These are phyloP conservation scores for Berberis thunbergii DNA, from an alignment of 164 flowering plant genomes.

Conservation along the genomic window DNA sequence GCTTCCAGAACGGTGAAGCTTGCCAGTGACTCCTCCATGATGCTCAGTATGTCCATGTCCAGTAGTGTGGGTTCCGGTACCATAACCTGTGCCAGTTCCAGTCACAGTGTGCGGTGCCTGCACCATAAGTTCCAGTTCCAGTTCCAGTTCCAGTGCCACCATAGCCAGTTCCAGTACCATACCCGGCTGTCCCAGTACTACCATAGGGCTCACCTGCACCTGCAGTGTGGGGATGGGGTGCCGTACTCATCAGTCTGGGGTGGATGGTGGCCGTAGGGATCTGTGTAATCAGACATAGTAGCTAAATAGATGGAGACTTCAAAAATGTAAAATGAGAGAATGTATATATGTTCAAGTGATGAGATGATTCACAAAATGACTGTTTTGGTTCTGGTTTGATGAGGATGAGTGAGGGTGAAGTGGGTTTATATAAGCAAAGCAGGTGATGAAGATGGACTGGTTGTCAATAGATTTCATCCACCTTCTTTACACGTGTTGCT, in stretches of 20 bases:
- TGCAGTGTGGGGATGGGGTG: not conserved
- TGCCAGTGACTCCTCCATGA: not conserved
- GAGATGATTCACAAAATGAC: not conserved
- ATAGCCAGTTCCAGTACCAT: not conserved
- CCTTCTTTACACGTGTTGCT: not conserved
- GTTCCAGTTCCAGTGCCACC: not conserved
- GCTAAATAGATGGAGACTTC: not conserved
- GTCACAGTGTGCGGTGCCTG: not conserved
- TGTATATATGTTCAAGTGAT: not conserved
- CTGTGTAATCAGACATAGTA: not conserved
- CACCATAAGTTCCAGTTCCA: not conserved
- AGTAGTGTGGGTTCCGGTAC: not conserved
- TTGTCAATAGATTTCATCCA: not conserved
- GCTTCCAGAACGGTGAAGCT: not conserved
- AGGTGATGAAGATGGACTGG: not conserved
- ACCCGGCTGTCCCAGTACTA: not conserved
- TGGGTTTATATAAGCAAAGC: constrained; percentile 2
- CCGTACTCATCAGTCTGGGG: not conserved
- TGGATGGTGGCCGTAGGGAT: not conserved
- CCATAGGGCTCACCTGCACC: not conserved
- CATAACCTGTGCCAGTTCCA: not conserved
- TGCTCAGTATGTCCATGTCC: not conserved
- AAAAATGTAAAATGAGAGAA: not conserved
- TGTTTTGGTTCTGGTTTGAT: not conserved
- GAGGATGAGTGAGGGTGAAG: not conserved